Percentiles rank a stretch among this genome's conserved stretches.
phyloP scores from a whole-genome alignment of 2,329 filamentous ascomycete species.

The Calonectria hongkongensis region DNA sequence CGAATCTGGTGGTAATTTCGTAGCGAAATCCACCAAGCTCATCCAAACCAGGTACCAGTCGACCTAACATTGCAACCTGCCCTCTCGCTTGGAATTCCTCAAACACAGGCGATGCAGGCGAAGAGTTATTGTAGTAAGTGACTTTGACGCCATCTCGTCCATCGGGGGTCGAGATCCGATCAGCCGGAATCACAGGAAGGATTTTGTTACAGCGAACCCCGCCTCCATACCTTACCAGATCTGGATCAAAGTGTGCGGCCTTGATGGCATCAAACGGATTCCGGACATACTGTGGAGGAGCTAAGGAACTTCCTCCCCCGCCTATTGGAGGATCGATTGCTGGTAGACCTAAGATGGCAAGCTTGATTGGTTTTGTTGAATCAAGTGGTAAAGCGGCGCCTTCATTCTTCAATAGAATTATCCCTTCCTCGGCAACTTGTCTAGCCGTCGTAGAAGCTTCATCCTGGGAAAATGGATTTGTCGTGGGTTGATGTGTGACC shows the following conservation, averaged over 20 bases:
- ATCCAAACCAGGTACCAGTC: not conserved
- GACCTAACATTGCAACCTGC: not conserved
- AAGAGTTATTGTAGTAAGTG: not conserved
- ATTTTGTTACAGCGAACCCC: conserved; percentile 1
- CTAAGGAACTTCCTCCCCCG: conserved; percentile 2
- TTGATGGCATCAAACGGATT: conserved; percentile 1
- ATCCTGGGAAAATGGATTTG: not conserved
- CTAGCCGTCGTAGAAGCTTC: not conserved
- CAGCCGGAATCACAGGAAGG: not conserved
- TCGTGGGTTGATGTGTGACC: not conserved
- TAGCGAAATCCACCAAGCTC: not conserved
- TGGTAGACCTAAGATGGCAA: not conserved
- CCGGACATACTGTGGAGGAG: not conserved
- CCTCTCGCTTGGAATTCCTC: not conserved
- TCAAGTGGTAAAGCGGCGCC: not conserved
- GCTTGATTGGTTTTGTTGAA: not conserved
- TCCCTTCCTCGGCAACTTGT: conserved; percentile 9
- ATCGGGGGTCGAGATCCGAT: not conserved
- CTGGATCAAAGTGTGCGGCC: not conserved
- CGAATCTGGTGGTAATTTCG: not conserved
- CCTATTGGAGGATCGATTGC: not conserved
- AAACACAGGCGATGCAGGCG: not conserved
- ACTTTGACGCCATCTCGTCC: not conserved
- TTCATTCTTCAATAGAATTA: not conserved
- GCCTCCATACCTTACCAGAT: not conserved